Base-by-base conservation (phyloP, 2,329 filamentous ascomycete genomes). In the Cladosporium sp. region DNA sequence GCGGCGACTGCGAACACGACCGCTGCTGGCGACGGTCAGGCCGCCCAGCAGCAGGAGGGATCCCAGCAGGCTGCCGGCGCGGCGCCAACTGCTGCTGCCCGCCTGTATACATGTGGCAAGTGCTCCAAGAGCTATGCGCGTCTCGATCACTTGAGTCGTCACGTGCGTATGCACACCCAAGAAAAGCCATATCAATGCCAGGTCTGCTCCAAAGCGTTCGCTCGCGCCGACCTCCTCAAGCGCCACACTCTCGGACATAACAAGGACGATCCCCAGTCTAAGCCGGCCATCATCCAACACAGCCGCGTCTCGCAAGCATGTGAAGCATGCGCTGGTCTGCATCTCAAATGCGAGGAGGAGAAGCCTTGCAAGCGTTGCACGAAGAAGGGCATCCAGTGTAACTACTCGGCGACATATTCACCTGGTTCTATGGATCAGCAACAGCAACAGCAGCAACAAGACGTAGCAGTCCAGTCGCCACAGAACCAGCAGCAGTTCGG, bases 291-390 rank as follows among this genome's bases (percentile, higher is more conserved):
- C 35, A 61, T 68, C 35, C 69, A 72, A 59, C 70, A 70, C 49
- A 68, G 66, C 59, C 70, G 77, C 6, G 77, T 78, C 3, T 76
- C 73, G 4, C 78, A 81, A 65, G 80, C 80, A 1, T 82, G 80
- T 60, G 78, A 78, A 58, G 73, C 77, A 4, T 82, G 80, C 60
- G 79, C 80, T 20, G 72, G 74, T 20, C 75, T 78, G 2, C 80
- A 82, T 62, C 69, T 82, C 19, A 78, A 79, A 63, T 82, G 80
- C 60, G 78, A 81, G 59, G 79, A 82, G 60, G 73, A 77, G 45
- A 82, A 82, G 67, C 80, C 80, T 7, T 82, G 80, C 64, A 77
- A 72, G 60, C 71, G 80, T 45, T 82, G 80, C 66, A 73, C 70
- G 39, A 78, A 78, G 62, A 80, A 78, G 61, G 74, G 74, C 61